phyloP scores from a whole-genome alignment of 768 basidiomycete species.

The Bullera alba region DNA sequence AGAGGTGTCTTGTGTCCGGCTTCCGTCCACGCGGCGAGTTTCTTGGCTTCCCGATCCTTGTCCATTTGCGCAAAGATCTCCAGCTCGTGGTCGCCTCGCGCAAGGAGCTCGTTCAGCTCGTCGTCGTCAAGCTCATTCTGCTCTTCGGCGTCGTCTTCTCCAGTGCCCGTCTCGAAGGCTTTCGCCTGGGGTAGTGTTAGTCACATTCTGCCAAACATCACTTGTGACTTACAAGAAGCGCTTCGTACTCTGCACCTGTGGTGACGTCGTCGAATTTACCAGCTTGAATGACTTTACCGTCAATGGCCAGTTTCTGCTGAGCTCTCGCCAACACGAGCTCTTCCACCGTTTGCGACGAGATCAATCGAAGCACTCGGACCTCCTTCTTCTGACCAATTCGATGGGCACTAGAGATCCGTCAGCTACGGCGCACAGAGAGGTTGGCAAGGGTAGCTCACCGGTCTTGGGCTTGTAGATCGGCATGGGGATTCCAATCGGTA shows the following conservation, averaged over 20 bases:
- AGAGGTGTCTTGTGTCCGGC: constrained; percentile 53
- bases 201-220: constrained; percentile 8
- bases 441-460: constrained; percentile 48
- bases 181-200: constrained; percentile 11
- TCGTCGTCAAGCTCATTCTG: constrained; percentile 48
- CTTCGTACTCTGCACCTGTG: constrained; percentile 94
- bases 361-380: constrained; percentile 90
- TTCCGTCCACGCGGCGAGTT: constrained; percentile 56
- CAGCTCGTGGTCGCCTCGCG: constrained; percentile 73
- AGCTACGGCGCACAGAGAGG: background rate
- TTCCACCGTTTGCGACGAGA: constrained; percentile 96
- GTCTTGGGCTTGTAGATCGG: constrained; percentile 98
- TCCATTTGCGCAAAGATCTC: constrained; percentile 77
- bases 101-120: constrained; percentile 86
- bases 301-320: constrained; percentile 91
- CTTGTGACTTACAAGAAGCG: constrained; percentile 70
- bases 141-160: constrained; percentile 47
- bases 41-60: constrained; percentile 64
- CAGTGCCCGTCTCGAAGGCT: constrained; percentile 57
- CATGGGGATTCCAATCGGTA: constrained; percentile 82
- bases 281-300: constrained; percentile 98
- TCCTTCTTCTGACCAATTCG: constrained; percentile 99
- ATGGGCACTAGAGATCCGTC: constrained; percentile 56
- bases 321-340: constrained; percentile 96
- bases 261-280: constrained; percentile 99